Percentiles rank a stretch among this genome's conserved stretches.
phyloP scores from a whole-genome alignment of 345 rosid genomes.

The Acer campestre region DNA sequence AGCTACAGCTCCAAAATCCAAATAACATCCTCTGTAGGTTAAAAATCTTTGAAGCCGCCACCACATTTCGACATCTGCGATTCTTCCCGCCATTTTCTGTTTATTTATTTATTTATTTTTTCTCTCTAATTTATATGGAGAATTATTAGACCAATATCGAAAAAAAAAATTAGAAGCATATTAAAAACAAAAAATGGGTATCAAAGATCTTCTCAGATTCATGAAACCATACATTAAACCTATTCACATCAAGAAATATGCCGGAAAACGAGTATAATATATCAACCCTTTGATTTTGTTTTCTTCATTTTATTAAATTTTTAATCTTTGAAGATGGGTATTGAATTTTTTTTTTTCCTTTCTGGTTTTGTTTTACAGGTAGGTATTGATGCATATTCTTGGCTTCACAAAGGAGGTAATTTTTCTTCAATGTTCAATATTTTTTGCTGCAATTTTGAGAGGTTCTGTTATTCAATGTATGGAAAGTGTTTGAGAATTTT shows the following conservation, averaged over 20 bases:
- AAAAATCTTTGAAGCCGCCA: conserved; percentile 13
- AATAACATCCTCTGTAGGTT: conserved; percentile 5
- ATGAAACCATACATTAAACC: conserved; percentile 77
- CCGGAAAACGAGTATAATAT: conserved; percentile 62
- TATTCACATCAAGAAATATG: conserved; percentile 75
- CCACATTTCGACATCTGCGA: conserved; percentile 27
- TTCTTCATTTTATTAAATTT: not conserved
- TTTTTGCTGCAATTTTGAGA: not conserved
- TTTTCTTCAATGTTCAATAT: not conserved
- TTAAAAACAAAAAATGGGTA: conserved; percentile 51
- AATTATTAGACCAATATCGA: not conserved
- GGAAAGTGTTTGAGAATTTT: not conserved
- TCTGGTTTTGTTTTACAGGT: conserved; percentile 53
- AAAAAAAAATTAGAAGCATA: not conserved
- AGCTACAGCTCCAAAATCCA: not conserved
- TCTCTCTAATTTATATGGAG: not conserved
- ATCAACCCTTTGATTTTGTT: not conserved
- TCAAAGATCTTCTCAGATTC: conserved; percentile 87
- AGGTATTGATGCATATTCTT: conserved; percentile 94
- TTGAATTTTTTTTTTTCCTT: conserved; percentile 15
- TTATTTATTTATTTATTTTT: not conserved
- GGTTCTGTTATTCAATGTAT: not conserved
- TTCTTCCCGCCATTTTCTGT: conserved; percentile 47
- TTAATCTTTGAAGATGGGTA: not conserved
- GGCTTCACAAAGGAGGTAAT: conserved; percentile 96